Conservation (phyloP, 2,329 filamentous ascomycete species). For the Ilyonectria mors-panacis region DNA sequence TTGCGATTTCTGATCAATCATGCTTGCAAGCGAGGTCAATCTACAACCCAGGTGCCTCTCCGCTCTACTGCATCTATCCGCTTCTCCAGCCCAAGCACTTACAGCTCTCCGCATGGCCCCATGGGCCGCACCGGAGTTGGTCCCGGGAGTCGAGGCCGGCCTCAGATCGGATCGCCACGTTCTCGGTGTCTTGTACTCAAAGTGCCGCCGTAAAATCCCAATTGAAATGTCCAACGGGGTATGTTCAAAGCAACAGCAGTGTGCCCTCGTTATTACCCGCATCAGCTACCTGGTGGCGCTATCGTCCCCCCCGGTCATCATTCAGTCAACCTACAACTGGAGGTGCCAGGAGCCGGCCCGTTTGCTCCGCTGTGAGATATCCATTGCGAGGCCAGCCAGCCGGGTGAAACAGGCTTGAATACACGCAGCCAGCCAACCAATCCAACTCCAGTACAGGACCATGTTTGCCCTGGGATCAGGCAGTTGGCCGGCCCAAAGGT, state of each 20-base stretch:
- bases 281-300: neutral
- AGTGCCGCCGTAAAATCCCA: neutral
- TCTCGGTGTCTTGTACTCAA: neutral
- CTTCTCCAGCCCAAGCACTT: slow-evolving; percentile 5
- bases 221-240: neutral
- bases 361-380: slow-evolving; percentile 26
- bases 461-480: slow-evolving; percentile 39
- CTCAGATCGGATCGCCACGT: neutral
- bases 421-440: slow-evolving; percentile 34
- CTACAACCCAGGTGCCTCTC: slow-evolving; percentile 27
- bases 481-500: slow-evolving; percentile 42
- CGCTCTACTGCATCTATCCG: slow-evolving; percentile 34
- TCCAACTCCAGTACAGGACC: slow-evolving; percentile 32
- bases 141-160: slow-evolving; percentile 40
- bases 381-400: slow-evolving; percentile 25
- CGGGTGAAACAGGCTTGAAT: slow-evolving; percentile 36
- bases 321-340: neutral
- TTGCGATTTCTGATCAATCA: slow-evolving; percentile 14
- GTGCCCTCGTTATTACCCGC: neutral
- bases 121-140: slow-evolving; percentile 35
- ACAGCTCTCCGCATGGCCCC: slow-evolving; percentile 24
- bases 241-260: neutral
- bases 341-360: slow-evolving; percentile 22
- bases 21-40: slow-evolving; percentile 30
- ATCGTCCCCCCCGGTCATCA: neutral